These are phyloP conservation scores for Mycena filopes DNA, from an alignment of 768 basidiomycete genomes.

Conservation along the genomic window DNA sequence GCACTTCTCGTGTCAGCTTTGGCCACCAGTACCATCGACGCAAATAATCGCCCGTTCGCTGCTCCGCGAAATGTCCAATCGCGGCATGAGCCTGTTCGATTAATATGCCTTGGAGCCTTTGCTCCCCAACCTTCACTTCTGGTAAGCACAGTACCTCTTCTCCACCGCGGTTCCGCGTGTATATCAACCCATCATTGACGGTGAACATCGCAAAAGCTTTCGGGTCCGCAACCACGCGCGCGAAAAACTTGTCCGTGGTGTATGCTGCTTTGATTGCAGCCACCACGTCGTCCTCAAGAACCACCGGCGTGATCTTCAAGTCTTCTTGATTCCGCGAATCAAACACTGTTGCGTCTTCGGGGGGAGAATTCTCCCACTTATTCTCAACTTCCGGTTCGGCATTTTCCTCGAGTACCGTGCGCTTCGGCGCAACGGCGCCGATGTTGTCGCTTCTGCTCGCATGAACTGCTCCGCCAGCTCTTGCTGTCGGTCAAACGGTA, in stretches of 20 bases:
- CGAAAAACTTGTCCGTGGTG: slow-evolving; percentile 23
- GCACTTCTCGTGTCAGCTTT: not conserved
- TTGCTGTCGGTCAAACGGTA: not conserved
- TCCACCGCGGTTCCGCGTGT: slow-evolving; percentile 8
- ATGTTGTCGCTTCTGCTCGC: not conserved
- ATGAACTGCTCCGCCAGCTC: not conserved
- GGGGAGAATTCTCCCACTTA: not conserved
- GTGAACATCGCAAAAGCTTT: not conserved
- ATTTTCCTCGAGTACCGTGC: slow-evolving; percentile 21
- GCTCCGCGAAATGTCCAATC: not conserved
- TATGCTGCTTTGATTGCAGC: slow-evolving; percentile 20
- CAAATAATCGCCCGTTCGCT: not conserved
- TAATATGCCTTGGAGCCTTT: not conserved
- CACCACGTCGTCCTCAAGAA: not conserved
- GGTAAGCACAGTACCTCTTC: slow-evolving; percentile 36
- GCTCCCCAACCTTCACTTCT: slow-evolving; percentile 16
- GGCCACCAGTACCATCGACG: slow-evolving; percentile 1
- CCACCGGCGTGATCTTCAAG: not conserved
- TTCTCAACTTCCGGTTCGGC: not conserved
- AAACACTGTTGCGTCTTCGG: not conserved
- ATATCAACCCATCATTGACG: slow-evolving; percentile 7
- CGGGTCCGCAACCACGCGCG: not conserved
- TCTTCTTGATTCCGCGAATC: not conserved
- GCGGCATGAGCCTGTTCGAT: not conserved
- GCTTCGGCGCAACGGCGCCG: slow-evolving; percentile 10